phyloP scores from a whole-genome alignment of 2,329 filamentous ascomycete species.

The Chaetomium sp. region DNA sequence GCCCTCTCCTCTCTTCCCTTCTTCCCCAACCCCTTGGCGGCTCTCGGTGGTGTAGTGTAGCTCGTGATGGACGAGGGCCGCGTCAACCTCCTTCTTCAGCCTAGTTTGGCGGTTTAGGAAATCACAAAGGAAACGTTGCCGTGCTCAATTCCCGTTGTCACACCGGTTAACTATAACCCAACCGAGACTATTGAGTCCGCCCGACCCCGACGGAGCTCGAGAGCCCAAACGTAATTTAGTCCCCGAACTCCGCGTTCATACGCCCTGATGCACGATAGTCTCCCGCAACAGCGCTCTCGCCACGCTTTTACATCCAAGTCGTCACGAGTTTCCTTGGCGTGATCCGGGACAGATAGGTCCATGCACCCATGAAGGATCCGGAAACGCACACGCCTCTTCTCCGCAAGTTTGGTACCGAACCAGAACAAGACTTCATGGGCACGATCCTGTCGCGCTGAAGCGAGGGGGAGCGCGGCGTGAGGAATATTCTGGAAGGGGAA shows the following conservation, averaged over 20 bases:
- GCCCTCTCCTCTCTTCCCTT: not conserved
- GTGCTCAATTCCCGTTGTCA: not conserved
- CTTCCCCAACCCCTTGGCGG: not conserved
- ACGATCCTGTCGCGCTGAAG: not conserved
- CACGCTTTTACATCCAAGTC: not conserved
- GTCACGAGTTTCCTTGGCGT: not conserved
- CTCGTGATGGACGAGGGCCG: not conserved
- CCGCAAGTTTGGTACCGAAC: not conserved
- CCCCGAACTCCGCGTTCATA: not conserved
- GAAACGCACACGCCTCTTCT: not conserved
- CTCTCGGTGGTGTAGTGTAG: not conserved
- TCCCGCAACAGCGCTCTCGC: not conserved
- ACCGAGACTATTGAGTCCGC: not conserved
- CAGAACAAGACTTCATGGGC: not conserved
- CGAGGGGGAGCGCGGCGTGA: not conserved
- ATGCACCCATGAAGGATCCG: not conserved
- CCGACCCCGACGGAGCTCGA: not conserved
- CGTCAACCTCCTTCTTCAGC: not conserved
- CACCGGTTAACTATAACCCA: not conserved
- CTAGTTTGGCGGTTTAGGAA: not conserved
- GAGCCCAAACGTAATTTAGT: not conserved
- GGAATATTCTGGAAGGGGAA: not conserved
- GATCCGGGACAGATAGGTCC: not conserved
- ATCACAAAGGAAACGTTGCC: not conserved
- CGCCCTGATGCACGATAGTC: not conserved